Base-by-base conservation (phyloP, 2,329 filamentous ascomycete species). In the Mollisia scopiformis region DNA sequence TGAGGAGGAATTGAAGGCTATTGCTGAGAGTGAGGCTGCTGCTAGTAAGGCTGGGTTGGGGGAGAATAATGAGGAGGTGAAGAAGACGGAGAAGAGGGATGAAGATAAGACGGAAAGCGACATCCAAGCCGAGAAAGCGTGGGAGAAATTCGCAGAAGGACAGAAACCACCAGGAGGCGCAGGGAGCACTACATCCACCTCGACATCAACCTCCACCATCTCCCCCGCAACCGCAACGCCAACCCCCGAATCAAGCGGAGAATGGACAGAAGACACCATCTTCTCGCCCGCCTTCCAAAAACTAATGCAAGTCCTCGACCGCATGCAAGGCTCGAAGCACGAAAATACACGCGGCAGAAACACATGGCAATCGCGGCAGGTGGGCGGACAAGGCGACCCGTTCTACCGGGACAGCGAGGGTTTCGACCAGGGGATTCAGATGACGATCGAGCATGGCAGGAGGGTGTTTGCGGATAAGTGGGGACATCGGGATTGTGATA, bases 361-460 rank as follows among this genome's bases (percentile, higher is more conserved):
- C 69, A 80, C 76, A 11, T 86, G 83, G 83, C 82, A 85, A 67
- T 70, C 68, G 2, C 76, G 77, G 30, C 83, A 85, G 67, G 75
- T 72, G 5, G 82, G 82, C 30, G 83, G 83, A 1, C 55, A 76
- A 25, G 81, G 80, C 14, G 83, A 85, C 68, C 82, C 82, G 1
- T 85, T 79, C 62, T 81, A 84, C 69, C 79, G 83, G 62, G 74
- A 80, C 55, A 64, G 78, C 0, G 75, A 75, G 1, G 82, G 81
- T 1, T 74, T 83, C 55, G 74, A 77, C 3, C 70, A 74, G 50
- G 78, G 74, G 1, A 76, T 83, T 58, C 74, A 77, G 59, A 73
- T 82, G 54, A 69, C 79, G 19, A 80, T 79, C 28, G 79, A 81
- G 63, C 75, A 78, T 19, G 81, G 80, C 0, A 69, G 73, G n/a